Evolutionary conservation across 805 yeast species (phyloP).

Genomic region (Cyberlindnera mrakii): DNA sequence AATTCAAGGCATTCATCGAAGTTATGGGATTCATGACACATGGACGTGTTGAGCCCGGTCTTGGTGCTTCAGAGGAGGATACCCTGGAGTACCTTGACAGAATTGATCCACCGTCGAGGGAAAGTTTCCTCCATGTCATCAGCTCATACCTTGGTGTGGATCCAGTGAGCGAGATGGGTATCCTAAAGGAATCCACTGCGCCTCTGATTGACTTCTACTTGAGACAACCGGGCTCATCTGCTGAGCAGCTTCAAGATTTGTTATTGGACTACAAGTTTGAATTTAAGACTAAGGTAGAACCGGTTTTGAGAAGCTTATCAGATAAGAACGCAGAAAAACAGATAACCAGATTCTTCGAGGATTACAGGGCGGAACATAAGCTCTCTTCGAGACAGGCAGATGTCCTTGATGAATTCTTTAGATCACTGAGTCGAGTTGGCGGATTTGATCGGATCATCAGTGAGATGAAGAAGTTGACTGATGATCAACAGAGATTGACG

Average conservation of each 20-base stretch:
- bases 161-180: not conserved
- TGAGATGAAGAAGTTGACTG: constrained; percentile 10
- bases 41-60: constrained; percentile 11
- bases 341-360: constrained; percentile 12
- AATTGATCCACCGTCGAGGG: constrained; percentile 20
- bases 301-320: constrained; percentile 13
- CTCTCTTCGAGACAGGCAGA: constrained; percentile 15
- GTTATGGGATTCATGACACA: constrained; percentile 19
- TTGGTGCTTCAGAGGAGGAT: constrained; percentile 24
- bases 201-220: constrained; percentile 23
- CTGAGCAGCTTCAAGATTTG: constrained; percentile 13
- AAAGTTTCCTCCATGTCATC: constrained; percentile 23
- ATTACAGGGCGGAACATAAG: constrained; percentile 14
- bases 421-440: constrained; percentile 14
- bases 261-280: constrained; percentile 23
- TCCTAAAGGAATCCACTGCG: constrained; percentile 4
- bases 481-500: constrained; percentile 8
- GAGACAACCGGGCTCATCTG: constrained; percentile 11
- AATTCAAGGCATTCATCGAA: constrained; percentile 22
- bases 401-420: constrained; percentile 15
- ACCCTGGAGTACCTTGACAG: constrained; percentile 26
- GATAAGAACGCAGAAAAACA: constrained; percentile 13
- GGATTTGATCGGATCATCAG: constrained; percentile 6
- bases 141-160: constrained; percentile 19
- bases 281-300: constrained; percentile 20